These are phyloP conservation scores for Suillus spraguei DNA, from an alignment of 768 basidiomycete genomes.

Conservation along the genomic window DNA sequence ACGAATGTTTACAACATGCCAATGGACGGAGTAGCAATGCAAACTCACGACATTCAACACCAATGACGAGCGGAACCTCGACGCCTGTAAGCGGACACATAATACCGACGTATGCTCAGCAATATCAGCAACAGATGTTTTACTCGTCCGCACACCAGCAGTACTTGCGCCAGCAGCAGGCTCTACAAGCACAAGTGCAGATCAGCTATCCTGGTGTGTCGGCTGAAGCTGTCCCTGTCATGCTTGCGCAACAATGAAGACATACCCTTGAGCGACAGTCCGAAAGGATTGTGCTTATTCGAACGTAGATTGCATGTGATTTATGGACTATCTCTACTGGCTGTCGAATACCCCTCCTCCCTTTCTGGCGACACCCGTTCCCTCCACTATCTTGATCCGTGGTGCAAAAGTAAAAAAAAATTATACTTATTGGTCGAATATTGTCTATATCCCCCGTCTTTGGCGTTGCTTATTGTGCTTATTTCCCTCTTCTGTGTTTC, in stretches of 20 bases:
- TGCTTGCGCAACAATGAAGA: slow-evolving; percentile 5
- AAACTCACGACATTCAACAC: slow-evolving; percentile 35
- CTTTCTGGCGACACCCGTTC: not conserved
- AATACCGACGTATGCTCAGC: slow-evolving; percentile 33
- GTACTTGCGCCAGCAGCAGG: slow-evolving; percentile 37
- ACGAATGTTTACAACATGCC: slow-evolving; percentile 49
- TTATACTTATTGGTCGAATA: slow-evolving; percentile 37
- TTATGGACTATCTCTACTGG: not conserved
- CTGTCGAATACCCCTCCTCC: slow-evolving; percentile 23
- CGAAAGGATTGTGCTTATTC: not conserved
- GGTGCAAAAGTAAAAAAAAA: slow-evolving; percentile 38
- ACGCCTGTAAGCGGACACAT: slow-evolving; percentile 33
- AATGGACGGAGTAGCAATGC: slow-evolving; percentile 32
- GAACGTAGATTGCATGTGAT: slow-evolving; percentile 3
- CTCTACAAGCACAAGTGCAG: slow-evolving; percentile 32
- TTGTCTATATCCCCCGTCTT: slow-evolving; percentile 19
- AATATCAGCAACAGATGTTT: slow-evolving; percentile 41
- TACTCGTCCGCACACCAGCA: slow-evolving; percentile 39
- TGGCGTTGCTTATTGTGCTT: slow-evolving; percentile 14
- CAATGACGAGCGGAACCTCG: slow-evolving; percentile 30
- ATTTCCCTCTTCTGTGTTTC: slow-evolving; percentile 7
- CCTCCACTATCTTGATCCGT: slow-evolving; percentile 3
- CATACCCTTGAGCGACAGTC: not conserved
- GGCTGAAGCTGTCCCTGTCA: not conserved
- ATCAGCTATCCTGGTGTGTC: slow-evolving; percentile 22